phyloP scores from a whole-genome alignment of 345 rosid genomes.

The Euclidium syriacum region DNA sequence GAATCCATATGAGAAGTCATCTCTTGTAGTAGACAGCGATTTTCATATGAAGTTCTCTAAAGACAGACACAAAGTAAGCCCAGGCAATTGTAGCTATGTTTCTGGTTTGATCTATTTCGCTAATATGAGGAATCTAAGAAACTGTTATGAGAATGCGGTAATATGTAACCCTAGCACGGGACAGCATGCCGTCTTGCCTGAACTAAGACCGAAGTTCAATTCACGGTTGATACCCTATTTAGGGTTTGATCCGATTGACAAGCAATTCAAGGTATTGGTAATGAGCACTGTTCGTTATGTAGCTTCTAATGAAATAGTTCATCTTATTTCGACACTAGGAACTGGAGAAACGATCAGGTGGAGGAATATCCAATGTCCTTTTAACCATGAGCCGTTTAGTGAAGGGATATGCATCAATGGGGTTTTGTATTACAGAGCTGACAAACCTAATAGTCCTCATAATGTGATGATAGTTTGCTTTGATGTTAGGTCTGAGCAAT shows the following conservation, averaged over 20 bases:
- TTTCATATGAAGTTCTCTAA: neutral
- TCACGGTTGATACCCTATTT: too few species aligned
- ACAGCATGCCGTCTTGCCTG: neutral
- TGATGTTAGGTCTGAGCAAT: neutral
- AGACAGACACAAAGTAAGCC: too few species aligned
- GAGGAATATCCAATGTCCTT: neutral
- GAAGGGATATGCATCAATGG: neutral
- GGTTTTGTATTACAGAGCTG: neutral
- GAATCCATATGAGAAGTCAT: neutral
- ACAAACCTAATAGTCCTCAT: fast-evolving
- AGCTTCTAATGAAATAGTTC: too few species aligned
- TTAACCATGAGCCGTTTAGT: fast-evolving
- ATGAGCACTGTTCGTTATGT: too few species aligned
- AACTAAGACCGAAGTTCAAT: too few species aligned
- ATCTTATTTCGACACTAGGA: neutral
- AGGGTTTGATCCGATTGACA: conserved; percentile 8
- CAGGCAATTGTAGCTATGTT: too few species aligned
- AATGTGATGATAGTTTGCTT: neutral
- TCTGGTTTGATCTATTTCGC: neutral
- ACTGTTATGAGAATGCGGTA: neutral
- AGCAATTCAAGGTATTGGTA: neutral
- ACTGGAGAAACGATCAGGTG: neutral
- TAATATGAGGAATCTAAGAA: neutral
- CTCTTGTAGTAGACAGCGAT: neutral
- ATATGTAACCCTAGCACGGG: neutral